Base-by-base conservation (phyloP, 306 rosid genomes). In the Astragalus glycyphyllos region DNA sequence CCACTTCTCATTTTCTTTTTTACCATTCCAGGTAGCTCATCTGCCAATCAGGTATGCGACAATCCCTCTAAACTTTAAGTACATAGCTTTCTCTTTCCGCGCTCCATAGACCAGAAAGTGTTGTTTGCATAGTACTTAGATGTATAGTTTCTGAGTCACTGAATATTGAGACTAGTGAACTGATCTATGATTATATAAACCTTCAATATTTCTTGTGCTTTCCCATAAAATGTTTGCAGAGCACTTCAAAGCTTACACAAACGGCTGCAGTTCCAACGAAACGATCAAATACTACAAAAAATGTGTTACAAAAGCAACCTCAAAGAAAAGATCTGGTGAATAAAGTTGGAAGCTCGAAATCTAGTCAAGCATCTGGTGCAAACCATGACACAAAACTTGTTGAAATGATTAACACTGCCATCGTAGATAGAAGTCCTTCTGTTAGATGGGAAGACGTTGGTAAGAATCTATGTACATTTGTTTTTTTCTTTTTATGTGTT, bases 371-470 rank as follows among this genome's bases (percentile, higher is more conserved):
- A 3, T 67, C 88, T 78, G 86, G 82, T 37, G 82, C 10, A 68
- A 83, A 81, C 61, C 71, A 83, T 71, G 98, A 94, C 66, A 68
- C 79, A 38, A 94, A 90, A 67, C 82, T 90, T 76, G 87, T 90
- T 73, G 98, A 94, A 83, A 90, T 89, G 90, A 94, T 94, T 76
- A 94, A 90, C 77, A 82, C 88, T 72, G 91, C 96, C 56, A 87
- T 94, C 77, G 96, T 94, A 65, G 98, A 94, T 76, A 85, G 83
- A 84, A 90, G 98, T 81, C 98, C 98, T 61, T 94, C 97, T 15
- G 89, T 94, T 55, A 86, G 77, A 77, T 94, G 98, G 98, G 98
- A 94, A 58, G 98, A 94, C 80, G 92, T 94, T 63, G 98, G 98
- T 94, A 78, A 77, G 86, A 68, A 59, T 51, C 35, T 45, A 57